These are phyloP conservation scores for Paramecium sexaurelia DNA, from an alignment of 73 alveolate genomes.

Conservation along the genomic window DNA sequence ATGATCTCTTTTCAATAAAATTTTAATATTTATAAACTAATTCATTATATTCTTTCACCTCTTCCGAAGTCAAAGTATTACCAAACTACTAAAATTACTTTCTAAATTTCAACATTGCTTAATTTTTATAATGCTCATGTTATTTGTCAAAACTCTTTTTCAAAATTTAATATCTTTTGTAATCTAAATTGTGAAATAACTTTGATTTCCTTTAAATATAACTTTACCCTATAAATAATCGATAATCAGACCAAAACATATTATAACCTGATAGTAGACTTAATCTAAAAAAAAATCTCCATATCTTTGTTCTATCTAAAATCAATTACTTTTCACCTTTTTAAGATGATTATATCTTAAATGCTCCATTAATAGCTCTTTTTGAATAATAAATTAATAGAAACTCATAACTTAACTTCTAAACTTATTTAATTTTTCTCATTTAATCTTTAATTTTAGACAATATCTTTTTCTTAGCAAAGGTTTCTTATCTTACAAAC, in stretches of 20 bases:
- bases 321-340: background rate
- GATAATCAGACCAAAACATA: slow-evolving; percentile 6
- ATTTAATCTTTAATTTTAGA: background rate
- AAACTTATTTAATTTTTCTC: background rate
- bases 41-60: background rate
- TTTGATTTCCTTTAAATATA: background rate
- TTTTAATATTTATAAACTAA: background rate
- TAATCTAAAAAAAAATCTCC: background rate
- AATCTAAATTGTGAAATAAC: background rate
- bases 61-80: background rate
- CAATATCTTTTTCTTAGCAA: background rate
- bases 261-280: background rate
- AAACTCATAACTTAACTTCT: background rate
- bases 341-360: background rate
- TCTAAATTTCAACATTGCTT: slow-evolving; percentile 6
- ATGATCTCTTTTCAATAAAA: slow-evolving; percentile 15
- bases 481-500: background rate
- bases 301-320: background rate
- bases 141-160: background rate
- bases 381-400: background rate
- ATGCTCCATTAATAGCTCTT: background rate
- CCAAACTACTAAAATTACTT: background rate
- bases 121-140: background rate
- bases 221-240: background rate
- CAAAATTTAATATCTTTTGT: background rate